Percentiles rank a stretch among this genome's conserved stretches.
Evolutionary conservation across 192 early-diverging fungal species (phyloP).

Genomic region (Coemansia sp.): DNA sequence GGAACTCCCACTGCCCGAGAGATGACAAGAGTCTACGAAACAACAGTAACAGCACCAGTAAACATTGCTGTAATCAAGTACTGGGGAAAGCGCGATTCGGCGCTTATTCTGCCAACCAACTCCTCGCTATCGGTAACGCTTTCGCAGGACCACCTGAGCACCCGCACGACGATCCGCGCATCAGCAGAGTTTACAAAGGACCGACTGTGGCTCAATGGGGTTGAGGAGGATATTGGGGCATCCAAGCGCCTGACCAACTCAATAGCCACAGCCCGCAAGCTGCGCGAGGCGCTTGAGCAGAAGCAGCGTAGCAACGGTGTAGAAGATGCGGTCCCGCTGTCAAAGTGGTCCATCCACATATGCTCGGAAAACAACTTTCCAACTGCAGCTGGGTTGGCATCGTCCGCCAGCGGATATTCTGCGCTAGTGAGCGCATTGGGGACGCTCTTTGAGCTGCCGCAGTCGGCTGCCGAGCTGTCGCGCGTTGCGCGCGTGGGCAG

Average conservation of each 20-base stretch:
- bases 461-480: constrained; percentile 75
- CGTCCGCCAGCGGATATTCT: constrained; percentile 94
- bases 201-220: constrained; percentile 95
- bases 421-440: constrained; percentile 85
- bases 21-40: constrained; percentile 43
- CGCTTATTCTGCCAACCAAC: constrained; percentile 94
- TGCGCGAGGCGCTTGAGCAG: constrained; percentile 72
- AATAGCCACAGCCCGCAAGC: constrained; percentile 70
- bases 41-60: constrained; percentile 93
- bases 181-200: constrained; percentile 64
- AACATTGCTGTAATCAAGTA: constrained; percentile 99
- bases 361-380: constrained; percentile 99
- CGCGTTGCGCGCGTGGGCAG: constrained; percentile 91
- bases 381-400: constrained; percentile 97
- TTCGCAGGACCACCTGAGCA: constrained; percentile 93
- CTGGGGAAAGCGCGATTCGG: constrained; percentile 95
- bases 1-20: not conserved
- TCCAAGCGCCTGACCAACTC: constrained; percentile 85
- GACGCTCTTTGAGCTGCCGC: constrained; percentile 71
- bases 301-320: constrained; percentile 16
- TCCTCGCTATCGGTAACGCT: constrained; percentile 96
- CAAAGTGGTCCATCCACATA: constrained; percentile 74
- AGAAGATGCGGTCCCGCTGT: constrained; percentile 48
- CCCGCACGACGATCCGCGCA: constrained; percentile 86
- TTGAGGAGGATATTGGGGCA: constrained; percentile 76